Conservation (phyloP, 2,329 filamentous ascomycete genomes). For the Pseudonectria buxi region DNA sequence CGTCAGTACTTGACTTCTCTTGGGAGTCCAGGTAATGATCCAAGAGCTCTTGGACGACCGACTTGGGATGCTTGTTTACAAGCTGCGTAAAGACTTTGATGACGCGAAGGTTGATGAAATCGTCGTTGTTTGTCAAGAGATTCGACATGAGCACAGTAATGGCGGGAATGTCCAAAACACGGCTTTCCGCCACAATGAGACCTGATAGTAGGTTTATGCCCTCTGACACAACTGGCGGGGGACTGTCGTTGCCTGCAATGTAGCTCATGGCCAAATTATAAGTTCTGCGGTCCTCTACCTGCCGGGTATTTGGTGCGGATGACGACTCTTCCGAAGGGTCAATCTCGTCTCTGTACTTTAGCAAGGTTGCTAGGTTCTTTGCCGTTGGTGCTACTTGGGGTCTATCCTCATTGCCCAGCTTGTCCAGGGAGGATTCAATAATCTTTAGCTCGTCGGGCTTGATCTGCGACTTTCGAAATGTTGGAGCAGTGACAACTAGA, state of each 20-base stretch:
- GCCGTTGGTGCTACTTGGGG: slow-evolving; percentile 45
- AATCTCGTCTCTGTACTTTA: slow-evolving; percentile 49
- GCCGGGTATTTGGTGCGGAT: slow-evolving; percentile 37
- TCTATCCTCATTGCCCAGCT: slow-evolving; percentile 31
- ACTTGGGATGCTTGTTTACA: slow-evolving; percentile 53
- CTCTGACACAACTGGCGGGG: slow-evolving; percentile 60
- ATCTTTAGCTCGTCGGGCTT: slow-evolving; percentile 34
- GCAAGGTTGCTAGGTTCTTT: slow-evolving; percentile 47
- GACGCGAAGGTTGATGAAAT: slow-evolving; percentile 64
- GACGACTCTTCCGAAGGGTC: slow-evolving; percentile 35
- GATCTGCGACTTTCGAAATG: slow-evolving; percentile 44
- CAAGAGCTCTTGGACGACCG: slow-evolving; percentile 55
- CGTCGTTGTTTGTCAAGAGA: slow-evolving; percentile 59
- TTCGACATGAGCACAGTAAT: slow-evolving; percentile 57
- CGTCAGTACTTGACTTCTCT: slow-evolving; percentile 54
- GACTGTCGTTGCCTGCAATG: slow-evolving; percentile 54
- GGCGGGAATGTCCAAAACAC: slow-evolving; percentile 60
- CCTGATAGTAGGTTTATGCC: slow-evolving; percentile 54
- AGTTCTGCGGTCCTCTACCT: slow-evolving; percentile 54
- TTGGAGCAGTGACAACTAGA: slow-evolving; percentile 50
- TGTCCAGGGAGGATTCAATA: slow-evolving; percentile 43
- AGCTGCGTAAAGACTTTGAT: slow-evolving; percentile 60
- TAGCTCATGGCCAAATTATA: slow-evolving; percentile 59
- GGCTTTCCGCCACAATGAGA: slow-evolving; percentile 48
- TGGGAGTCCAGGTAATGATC: slow-evolving; percentile 61